Evolutionary conservation across 169 alveolate genomes (phyloP).

Genomic region (Plasmodium adleri): DNA sequence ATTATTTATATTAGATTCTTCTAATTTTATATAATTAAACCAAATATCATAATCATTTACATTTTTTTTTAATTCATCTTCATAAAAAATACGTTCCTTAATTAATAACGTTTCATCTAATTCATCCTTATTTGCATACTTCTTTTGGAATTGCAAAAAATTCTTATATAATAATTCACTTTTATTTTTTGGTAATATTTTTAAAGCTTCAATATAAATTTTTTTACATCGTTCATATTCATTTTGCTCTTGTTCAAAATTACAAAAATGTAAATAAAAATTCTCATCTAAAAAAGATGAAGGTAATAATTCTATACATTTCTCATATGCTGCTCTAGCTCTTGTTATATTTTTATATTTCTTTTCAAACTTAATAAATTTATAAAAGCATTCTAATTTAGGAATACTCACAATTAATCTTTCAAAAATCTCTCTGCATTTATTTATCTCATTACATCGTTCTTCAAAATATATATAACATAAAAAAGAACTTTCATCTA

Average conservation of each 20-base stretch:
- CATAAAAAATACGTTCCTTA: slow-evolving; percentile 89
- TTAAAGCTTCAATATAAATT: slow-evolving; percentile 95
- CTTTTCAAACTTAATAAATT: slow-evolving; percentile 97
- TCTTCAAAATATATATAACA: slow-evolving; percentile 97
- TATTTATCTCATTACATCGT: slow-evolving; percentile 96
- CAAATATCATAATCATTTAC: slow-evolving; percentile 95
- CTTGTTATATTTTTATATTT: slow-evolving; percentile 89
- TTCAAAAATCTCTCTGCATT: slow-evolving; percentile 93
- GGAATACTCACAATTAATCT: slow-evolving; percentile 94
- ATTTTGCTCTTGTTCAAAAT: slow-evolving; percentile 94
- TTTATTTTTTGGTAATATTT: slow-evolving; percentile 91
- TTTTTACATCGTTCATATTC: slow-evolving; percentile 94
- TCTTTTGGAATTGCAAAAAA: slow-evolving; percentile 95
- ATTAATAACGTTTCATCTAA: slow-evolving; percentile 90
- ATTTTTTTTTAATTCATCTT: slow-evolving; percentile 86
- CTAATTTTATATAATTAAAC: slow-evolving; percentile 96
- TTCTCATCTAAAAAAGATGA: slow-evolving; percentile 93
- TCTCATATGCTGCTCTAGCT: slow-evolving; percentile 90
- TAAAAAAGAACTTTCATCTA: slow-evolving; percentile 97
- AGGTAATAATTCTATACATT: slow-evolving; percentile 93
- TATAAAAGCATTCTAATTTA: slow-evolving; percentile 91
- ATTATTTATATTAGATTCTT: slow-evolving; percentile 89
- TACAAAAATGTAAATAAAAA: slow-evolving; percentile 93
- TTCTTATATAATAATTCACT: slow-evolving; percentile 90
- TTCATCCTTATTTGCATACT: slow-evolving; percentile 93